Evolutionary conservation across 2,329 filamentous ascomycete genomes (phyloP).

Genomic region (Ascochyta clinopodiicola): DNA sequence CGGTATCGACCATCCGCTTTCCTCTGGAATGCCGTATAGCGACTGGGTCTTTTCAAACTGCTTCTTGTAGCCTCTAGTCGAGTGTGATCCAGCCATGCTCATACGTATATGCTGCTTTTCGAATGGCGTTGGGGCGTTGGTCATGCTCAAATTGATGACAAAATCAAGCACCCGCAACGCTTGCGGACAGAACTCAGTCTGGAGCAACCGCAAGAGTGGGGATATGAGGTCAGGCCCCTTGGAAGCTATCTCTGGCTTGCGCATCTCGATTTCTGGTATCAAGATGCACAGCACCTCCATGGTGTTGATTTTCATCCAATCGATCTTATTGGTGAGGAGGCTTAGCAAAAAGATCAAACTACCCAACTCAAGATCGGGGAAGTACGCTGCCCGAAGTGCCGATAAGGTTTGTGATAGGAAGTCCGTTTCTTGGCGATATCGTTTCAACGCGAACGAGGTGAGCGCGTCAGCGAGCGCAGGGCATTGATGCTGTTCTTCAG

Average conservation of each 20-base stretch:
- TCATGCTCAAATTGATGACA: conserved; percentile 94
- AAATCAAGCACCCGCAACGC: conserved; percentile 91
- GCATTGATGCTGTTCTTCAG: conserved; percentile 76
- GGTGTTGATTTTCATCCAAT: conserved; percentile 91
- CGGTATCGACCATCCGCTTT: conserved; percentile 94
- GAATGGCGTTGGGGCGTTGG: conserved; percentile 76
- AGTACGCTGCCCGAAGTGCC: conserved; percentile 77
- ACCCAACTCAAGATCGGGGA: conserved; percentile 81
- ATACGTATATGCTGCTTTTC: conserved; percentile 94
- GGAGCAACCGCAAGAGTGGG: conserved; percentile 83
- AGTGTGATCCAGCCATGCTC: conserved; percentile 94
- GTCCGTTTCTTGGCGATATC: conserved; percentile 72
- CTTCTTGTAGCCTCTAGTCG: conserved; percentile 79
- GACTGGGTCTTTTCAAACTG: conserved; percentile 95
- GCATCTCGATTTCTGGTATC: conserved; percentile 92
- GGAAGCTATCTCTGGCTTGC: conserved; percentile 83
- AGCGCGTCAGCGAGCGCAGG: conserved; percentile 72
- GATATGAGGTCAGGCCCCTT: conserved; percentile 96
- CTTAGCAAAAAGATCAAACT: conserved; percentile 91
- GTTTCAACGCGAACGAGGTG: conserved; percentile 70
- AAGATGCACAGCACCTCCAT: conserved; percentile 88
- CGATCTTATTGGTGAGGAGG: conserved; percentile 82
- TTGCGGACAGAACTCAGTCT: conserved; percentile 92
- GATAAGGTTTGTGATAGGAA: conserved; percentile 77
- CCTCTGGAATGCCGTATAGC: conserved; percentile 94